A percentile compares a stretch with the other conserved stretches of the same genome.
Conservation (phyloP, 2,329 filamentous ascomycete genomes). For the Stagonosporopsis cucurbitacearum region DNA sequence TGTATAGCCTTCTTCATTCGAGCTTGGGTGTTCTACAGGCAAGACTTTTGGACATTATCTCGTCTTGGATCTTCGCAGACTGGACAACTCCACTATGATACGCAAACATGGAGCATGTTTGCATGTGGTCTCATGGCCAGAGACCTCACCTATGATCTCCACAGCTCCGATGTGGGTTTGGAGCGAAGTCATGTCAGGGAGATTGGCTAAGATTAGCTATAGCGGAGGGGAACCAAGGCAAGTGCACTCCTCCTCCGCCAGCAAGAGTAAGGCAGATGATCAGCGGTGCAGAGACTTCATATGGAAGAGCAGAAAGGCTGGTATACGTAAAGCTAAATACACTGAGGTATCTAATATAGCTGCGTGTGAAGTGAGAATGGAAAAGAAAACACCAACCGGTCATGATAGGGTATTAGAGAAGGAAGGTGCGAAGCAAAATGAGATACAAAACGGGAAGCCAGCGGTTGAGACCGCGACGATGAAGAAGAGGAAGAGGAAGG, state of each 20-base stretch:
- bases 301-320: neutral
- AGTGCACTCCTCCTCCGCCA: neutral
- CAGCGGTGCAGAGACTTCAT: neutral
- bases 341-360: neutral
- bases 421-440: neutral
- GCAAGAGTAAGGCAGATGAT: neutral
- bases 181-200: neutral
- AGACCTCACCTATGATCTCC: too few relatives aligned
- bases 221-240: too few relatives aligned
- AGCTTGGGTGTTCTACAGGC: neutral
- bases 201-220: neutral
- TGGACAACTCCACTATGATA: neutral
- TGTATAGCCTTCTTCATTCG: neutral
- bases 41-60: neutral
- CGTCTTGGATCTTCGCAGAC: too few relatives aligned
- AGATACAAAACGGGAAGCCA: neutral
- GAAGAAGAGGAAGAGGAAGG: neutral
- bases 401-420: constrained; percentile 9
- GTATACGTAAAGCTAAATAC: constrained; percentile 1
- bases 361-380: neutral
- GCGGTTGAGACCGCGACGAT: neutral
- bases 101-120: neutral
- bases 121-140: too few relatives aligned
- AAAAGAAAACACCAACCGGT: neutral
- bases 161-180: neutral